Percentiles rank a stretch among this genome's conserved stretches.
Conservation (phyloP, 2,329 filamentous ascomycete species). For the Arthrobotrys pseudoclavata region DNA sequence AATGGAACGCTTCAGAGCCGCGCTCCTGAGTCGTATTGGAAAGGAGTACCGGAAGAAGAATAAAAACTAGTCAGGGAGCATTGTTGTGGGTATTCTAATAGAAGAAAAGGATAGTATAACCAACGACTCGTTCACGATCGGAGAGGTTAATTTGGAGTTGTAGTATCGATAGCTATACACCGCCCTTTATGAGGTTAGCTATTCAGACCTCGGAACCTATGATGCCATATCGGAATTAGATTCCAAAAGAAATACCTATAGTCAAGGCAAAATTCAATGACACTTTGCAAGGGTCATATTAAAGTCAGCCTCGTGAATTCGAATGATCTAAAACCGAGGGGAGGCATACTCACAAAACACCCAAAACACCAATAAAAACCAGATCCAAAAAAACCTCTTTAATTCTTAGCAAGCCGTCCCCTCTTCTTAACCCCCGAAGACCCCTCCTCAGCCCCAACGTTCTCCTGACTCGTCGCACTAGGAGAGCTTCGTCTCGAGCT, state of each 20-base stretch:
- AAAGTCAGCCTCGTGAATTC: too few species aligned
- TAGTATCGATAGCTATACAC: not conserved
- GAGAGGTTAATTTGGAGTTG: not conserved
- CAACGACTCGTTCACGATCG: not conserved
- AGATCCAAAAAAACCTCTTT: not conserved
- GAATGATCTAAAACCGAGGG: not conserved
- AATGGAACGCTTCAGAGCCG: too few species aligned
- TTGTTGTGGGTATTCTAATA: not conserved
- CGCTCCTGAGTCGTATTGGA: too few species aligned
- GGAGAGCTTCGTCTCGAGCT: not conserved
- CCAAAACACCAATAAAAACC: not conserved
- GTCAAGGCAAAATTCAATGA: too few species aligned
- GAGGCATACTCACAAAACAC: not conserved
- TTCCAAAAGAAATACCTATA: too few species aligned
- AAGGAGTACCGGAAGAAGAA: too few species aligned
- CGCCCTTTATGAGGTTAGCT: too few species aligned
- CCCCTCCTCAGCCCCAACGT: not conserved
- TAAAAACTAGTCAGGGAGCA: too few species aligned
- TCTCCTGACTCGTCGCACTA: not conserved
- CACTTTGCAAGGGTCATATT: too few species aligned
- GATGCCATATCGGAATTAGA: too few species aligned
- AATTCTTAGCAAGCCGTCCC: too few species aligned
- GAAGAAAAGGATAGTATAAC: not conserved
- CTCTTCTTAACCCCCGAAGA: not conserved
- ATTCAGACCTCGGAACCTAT: too few species aligned